A percentile compares a stretch with the other conserved stretches of the same genome.
Conservation (phyloP, 257 asterid genomes). For the Handroanthus guayacan region DNA sequence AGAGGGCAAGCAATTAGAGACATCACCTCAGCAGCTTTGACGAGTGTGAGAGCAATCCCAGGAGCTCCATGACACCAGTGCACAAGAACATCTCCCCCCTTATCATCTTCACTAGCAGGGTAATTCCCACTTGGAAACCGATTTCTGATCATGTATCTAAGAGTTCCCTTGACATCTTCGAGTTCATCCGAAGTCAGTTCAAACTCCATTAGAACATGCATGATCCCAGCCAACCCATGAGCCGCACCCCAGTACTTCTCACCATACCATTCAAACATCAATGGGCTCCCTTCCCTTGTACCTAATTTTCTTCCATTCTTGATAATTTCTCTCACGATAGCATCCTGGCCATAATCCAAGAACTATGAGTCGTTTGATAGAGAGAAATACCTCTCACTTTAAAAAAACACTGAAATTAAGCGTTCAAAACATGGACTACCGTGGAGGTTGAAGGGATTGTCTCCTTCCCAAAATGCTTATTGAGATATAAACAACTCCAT, state of each 20-base stretch:
- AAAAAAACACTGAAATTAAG: neutral
- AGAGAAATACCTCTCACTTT: neutral
- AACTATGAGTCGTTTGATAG: neutral
- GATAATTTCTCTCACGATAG: constrained; percentile 55
- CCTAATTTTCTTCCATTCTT: constrained; percentile 63
- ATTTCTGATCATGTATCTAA: constrained; percentile 63
- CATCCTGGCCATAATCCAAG: constrained; percentile 43
- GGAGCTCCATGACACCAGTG: constrained; percentile 96
- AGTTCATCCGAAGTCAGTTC: constrained; percentile 59
- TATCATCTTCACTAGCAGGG: constrained; percentile 69
- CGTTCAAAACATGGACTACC: constrained; percentile 39
- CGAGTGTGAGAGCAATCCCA: constrained; percentile 73
- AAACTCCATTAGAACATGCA: constrained; percentile 62
- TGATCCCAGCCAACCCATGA: constrained; percentile 85
- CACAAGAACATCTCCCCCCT: constrained; percentile 58
- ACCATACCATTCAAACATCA: constrained; percentile 77
- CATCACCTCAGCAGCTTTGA: constrained; percentile 76
- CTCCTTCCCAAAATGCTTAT: constrained; percentile 61
- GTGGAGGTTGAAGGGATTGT: constrained; percentile 54
- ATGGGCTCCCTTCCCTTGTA: constrained; percentile 51
- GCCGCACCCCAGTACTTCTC: constrained; percentile 87
- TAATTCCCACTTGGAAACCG: constrained; percentile 70
- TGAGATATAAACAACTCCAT: constrained; percentile 69
- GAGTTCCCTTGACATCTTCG: constrained; percentile 70
- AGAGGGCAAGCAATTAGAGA: neutral